phyloP scores from a whole-genome alignment of 768 basidiomycete genomes.

The Phaffia australis region DNA sequence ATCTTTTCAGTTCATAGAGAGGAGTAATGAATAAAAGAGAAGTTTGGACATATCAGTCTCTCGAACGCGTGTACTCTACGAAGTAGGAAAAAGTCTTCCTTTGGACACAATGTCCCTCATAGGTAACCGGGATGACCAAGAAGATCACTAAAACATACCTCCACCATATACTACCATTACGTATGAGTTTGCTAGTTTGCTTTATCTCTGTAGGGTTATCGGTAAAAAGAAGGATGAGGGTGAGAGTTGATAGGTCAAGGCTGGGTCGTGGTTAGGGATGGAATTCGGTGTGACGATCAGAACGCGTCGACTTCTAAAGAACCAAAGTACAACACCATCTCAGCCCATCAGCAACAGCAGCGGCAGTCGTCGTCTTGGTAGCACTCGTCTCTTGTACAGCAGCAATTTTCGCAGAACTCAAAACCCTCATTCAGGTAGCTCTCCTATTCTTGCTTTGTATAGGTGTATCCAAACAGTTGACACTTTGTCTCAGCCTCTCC shows the following conservation, averaged over 20 bases:
- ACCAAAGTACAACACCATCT: too few relatives aligned
- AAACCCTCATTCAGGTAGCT: too few relatives aligned
- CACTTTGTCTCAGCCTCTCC: neutral
- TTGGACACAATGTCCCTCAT: neutral
- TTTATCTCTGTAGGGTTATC: too few relatives aligned
- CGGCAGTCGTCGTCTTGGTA: too few relatives aligned
- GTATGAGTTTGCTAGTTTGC: neutral
- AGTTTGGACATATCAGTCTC: neutral
- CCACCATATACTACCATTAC: slow-evolving; percentile 25
- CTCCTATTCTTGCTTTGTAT: too few relatives aligned
- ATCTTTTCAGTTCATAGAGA: neutral
- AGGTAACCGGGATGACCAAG: neutral
- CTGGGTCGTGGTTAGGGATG: neutral
- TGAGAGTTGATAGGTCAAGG: neutral
- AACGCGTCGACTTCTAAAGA: too few relatives aligned
- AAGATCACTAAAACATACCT: slow-evolving; percentile 9
- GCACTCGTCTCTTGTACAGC: too few relatives aligned
- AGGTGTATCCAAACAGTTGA: neutral
- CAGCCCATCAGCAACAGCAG: too few relatives aligned
- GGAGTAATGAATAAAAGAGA: neutral
- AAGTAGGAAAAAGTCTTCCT: neutral
- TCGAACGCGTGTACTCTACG: too few relatives aligned
- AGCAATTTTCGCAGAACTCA: too few relatives aligned
- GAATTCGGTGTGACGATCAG: neutral
- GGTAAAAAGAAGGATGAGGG: neutral